Evolutionary conservation across 2,329 filamentous ascomycete species (phyloP).

Genomic region (Xylaria sp.): DNA sequence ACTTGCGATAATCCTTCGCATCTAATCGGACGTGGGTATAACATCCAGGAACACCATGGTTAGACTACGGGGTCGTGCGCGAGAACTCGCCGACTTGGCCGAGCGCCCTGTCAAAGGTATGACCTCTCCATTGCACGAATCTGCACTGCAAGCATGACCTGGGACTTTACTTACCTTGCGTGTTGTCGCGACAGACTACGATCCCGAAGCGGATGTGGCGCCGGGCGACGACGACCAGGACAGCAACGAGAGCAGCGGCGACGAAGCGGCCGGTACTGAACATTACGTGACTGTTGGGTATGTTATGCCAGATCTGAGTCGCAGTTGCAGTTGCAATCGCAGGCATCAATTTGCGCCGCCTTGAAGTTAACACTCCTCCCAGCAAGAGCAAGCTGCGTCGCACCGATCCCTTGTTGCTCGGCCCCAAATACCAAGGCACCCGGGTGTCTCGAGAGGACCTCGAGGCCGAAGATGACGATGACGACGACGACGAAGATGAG

Average conservation of each 20-base stretch:
- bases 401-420: conserved; percentile 62
- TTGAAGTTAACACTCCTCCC: conserved; percentile 12
- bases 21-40: not conserved
- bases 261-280: conserved; percentile 64
- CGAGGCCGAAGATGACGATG: conserved; percentile 37
- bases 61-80: conserved; percentile 48
- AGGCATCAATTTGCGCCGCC: not conserved
- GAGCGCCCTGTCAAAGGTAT: conserved; percentile 59
- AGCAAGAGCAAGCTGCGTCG: conserved; percentile 80
- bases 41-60: conserved; percentile 41
- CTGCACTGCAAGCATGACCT: not conserved
- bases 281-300: conserved; percentile 61
- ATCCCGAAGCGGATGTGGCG: conserved; percentile 63
- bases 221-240: conserved; percentile 51
- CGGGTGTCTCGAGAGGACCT: conserved; percentile 62
- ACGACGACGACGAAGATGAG: conserved; percentile 32
- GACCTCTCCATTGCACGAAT: not conserved
- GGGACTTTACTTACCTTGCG: conserved; percentile 14
- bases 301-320: conserved; percentile 13
- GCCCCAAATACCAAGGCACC: conserved; percentile 74
- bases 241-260: conserved; percentile 46
- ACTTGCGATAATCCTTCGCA: not conserved
- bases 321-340: conserved; percentile 12
- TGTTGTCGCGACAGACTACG: conserved; percentile 55
- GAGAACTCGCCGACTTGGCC: conserved; percentile 57